phyloP scores from a whole-genome alignment of 1,284 basidiomycete species.

The Cutaneotrichosporon cyanovorans region DNA sequence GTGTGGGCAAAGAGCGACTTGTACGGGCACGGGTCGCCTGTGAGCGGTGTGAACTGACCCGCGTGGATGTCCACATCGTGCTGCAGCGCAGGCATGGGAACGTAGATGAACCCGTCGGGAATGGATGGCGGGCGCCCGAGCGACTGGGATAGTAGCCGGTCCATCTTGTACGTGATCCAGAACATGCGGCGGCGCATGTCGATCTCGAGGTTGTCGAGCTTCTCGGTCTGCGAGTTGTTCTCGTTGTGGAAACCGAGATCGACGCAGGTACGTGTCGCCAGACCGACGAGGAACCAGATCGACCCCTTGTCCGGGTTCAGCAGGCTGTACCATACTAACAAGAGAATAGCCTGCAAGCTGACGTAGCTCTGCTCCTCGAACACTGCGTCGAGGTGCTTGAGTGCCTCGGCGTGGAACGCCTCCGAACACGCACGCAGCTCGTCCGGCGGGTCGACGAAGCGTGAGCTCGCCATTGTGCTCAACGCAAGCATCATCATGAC shows the following conservation, averaged over 20 bases:
- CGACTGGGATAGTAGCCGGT: constrained; percentile 43
- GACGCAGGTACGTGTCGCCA: constrained; percentile 45
- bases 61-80: constrained; percentile 44
- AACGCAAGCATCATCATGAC: constrained; percentile 47
- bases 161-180: constrained; percentile 47
- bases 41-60: constrained; percentile 27
- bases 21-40: constrained; percentile 41
- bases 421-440: constrained; percentile 47
- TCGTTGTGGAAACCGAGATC: constrained; percentile 48
- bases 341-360: constrained; percentile 45
- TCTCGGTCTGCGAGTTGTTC: constrained; percentile 38
- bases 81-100: constrained; percentile 35
- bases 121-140: constrained; percentile 46
- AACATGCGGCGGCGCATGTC: constrained; percentile 47
- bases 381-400: constrained; percentile 46
- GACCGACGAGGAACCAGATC: constrained; percentile 47
- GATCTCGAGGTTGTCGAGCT: constrained; percentile 44
- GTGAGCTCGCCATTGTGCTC: constrained; percentile 46
- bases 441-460: constrained; percentile 46
- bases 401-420: constrained; percentile 47
- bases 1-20: constrained; percentile 45
- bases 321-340: constrained; percentile 46
- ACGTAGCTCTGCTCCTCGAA: constrained; percentile 45
- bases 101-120: constrained; percentile 46
- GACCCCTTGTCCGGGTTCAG: constrained; percentile 47